phyloP scores from a whole-genome alignment of 83 land plant species.

The Picea mariana region DNA sequence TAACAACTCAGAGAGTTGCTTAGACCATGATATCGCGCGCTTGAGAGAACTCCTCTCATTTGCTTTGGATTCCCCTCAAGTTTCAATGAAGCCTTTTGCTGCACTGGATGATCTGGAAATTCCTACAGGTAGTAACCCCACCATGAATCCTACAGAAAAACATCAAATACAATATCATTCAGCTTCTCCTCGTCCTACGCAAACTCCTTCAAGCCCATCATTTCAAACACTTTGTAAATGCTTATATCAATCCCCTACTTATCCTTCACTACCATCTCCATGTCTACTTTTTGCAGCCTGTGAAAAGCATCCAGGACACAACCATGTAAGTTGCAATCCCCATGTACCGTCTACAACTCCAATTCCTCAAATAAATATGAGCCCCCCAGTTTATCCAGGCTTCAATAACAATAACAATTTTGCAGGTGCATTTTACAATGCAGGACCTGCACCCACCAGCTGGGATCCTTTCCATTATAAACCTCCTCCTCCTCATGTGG shows the following conservation, averaged over 20 bases:
- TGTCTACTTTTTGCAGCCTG: no score
- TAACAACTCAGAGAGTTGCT: neutral
- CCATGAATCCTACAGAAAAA: neutral
- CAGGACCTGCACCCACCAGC: neutral
- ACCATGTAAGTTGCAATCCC: neutral
- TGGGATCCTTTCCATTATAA: neutral
- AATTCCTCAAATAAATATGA: neutral
- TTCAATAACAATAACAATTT: neutral
- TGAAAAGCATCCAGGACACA: neutral
- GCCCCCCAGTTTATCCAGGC: neutral
- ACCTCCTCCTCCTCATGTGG: neutral
- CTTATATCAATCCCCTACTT: neutral
- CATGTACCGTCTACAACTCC: neutral
- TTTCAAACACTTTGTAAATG: neutral
- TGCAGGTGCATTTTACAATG: neutral
- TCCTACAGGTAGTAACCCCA: neutral
- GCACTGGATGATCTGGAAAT: neutral
- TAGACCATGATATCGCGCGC: neutral
- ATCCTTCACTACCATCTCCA: neutral
- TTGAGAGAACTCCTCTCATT: neutral
- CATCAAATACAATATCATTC: neutral
- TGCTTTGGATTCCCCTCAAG: slow-evolving; percentile 6
- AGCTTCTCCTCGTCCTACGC: neutral
- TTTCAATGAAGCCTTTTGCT: neutral
- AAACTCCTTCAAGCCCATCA: neutral